Base-by-base conservation (phyloP, 2,329 filamentous ascomycete species). In the Setomelanomma holmii region DNA sequence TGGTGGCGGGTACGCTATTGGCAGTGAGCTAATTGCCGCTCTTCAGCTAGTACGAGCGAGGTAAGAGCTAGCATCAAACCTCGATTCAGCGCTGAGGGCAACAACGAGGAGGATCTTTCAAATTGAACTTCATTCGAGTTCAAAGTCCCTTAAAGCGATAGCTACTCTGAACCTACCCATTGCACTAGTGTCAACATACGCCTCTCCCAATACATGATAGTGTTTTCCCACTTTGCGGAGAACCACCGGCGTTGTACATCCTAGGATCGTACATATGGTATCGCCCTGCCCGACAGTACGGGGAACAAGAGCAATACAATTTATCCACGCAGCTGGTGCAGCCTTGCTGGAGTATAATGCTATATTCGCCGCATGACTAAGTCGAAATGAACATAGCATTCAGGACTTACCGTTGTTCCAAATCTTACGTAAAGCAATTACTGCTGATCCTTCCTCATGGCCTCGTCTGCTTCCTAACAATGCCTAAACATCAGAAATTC, bases 231-330 rank as follows among this genome's bases (percentile, higher is more conserved):
- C 12, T 24, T 16, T 42, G 22, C 40, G 40, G 24, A 42, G 20
- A 22, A 42, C 40, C 5, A 42, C 40, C 40, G 40, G 40, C 22
- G 40, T 42, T 42, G 40, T n/a, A 27, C 40, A 42, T 42, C 40
- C 40, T 23, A 42, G 10, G 22, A 42, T 42, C 5, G 11, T 21
- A 24, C 40, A 42, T 12, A 42, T 23, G 20, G 5, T 3, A 42
- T 42, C 40, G 20, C 40, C 40, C n/a, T n/a, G 40, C 23, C 12
- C 14, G 23, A 24, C 40, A 42, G 10, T 27, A 17, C n/a, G 8
- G 23, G 40, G 40, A 42, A 42, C 20, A 42, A 42, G 40, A 23
- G 40, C 40, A 10, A 42, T 24, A 24, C 40, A 21, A 42, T 42
- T 42, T 3, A 42, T 24, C 10, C 19, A 42, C 10, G 40, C 22